These are phyloP conservation scores for Coemansia sp. DNA, from an alignment of 192 early-diverging fungal genomes.

Conservation along the genomic window DNA sequence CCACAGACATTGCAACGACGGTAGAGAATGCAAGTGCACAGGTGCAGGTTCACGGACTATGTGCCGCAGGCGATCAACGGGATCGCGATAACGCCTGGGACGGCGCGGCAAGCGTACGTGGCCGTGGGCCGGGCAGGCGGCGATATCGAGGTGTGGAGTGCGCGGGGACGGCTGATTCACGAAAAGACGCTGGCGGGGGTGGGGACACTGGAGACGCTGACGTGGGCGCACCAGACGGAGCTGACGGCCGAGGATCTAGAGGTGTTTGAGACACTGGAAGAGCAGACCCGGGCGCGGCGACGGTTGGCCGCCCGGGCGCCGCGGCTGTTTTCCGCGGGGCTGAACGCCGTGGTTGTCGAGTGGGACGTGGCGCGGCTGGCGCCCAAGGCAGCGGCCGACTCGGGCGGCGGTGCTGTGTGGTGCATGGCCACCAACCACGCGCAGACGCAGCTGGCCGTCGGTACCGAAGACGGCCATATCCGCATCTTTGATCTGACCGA, in stretches of 20 bases:
- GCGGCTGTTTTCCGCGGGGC: conserved; percentile 80
- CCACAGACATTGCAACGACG: background rate
- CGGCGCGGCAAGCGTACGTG: conserved; percentile 46
- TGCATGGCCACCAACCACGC: conserved; percentile 78
- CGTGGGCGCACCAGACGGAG: conserved; percentile 73
- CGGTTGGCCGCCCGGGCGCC: conserved; percentile 52
- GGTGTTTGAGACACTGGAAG: conserved; percentile 60
- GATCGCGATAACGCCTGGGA: conserved; percentile 68
- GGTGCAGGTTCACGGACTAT: conserved; percentile 84
- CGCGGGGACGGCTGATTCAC: conserved; percentile 59
- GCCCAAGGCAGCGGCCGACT: conserved; percentile 64
- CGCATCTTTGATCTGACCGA: conserved; percentile 82
- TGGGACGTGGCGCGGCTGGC: conserved; percentile 71
- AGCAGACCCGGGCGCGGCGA: conserved; percentile 49
- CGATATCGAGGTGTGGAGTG: conserved; percentile 90
- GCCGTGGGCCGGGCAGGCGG: conserved; percentile 89
- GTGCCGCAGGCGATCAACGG: conserved; percentile 79
- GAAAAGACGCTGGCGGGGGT: conserved; percentile 85
- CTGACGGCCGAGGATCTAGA: conserved; percentile 58
- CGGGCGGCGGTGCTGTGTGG: conserved; percentile 90
- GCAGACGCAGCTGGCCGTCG: conserved; percentile 74
- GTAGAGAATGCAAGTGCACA: conserved; percentile 60
- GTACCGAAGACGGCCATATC: conserved; percentile 89
- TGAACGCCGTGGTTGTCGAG: conserved; percentile 79
- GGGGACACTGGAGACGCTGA: conserved; percentile 69